Conservation (phyloP, 2,329 filamentous ascomycete genomes). For the Stemphylium lycopersici region DNA sequence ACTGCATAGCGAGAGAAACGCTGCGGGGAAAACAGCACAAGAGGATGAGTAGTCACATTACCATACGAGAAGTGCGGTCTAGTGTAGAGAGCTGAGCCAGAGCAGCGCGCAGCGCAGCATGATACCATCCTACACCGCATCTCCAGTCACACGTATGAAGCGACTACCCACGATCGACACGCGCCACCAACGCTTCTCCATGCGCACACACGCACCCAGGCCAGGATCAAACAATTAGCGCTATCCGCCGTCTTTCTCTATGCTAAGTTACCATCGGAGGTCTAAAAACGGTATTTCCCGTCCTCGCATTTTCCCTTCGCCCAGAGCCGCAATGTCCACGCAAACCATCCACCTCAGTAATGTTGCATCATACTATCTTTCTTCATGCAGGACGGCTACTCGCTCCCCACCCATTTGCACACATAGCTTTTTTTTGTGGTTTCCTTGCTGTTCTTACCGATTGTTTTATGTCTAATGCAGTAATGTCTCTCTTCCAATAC, state of each 20-base stretch:
- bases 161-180: too few species aligned
- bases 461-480: constrained; percentile 6
- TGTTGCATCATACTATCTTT: neutral
- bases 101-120: neutral
- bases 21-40: constrained; percentile 26
- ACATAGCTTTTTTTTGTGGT: neutral
- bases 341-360: neutral
- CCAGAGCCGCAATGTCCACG: neutral
- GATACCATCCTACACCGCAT: neutral
- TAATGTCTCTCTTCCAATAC: constrained; percentile 5
- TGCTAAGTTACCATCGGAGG: neutral
- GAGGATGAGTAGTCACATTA: constrained; percentile 21
- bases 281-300: neutral
- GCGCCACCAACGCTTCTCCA: too few species aligned
- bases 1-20: constrained; percentile 41
- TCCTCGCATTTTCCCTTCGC: neutral
- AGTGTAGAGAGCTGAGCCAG: neutral
- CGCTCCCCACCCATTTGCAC: neutral
- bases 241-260: neutral
- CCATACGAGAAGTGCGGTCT: constrained; percentile 21
- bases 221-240: neutral
- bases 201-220: too few species aligned
- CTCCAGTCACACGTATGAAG: neutral
- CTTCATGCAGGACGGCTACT: neutral
- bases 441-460: neutral